Percentiles rank a stretch among this genome's conserved stretches.
Evolutionary conservation across 371 early-diverging fungal species (phyloP).

Genomic region (Haplosporangium sp.): DNA sequence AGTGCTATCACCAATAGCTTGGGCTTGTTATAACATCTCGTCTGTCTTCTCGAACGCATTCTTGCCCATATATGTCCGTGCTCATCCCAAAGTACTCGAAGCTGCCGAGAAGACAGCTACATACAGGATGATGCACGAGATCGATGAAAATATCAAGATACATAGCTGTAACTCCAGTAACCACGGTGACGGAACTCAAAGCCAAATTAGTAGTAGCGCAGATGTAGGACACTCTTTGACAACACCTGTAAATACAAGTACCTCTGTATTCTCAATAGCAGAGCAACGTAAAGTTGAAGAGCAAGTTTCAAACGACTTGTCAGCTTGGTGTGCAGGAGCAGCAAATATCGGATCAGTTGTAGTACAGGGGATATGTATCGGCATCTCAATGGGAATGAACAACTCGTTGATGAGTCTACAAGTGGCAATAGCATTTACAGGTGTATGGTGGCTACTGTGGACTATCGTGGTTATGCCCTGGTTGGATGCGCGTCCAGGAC

Average conservation of each 20-base stretch:
- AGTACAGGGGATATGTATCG: slow-evolving; percentile 52
- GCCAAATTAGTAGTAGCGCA: not conserved
- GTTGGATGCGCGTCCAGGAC: slow-evolving; percentile 67
- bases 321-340: slow-evolving; percentile 58
- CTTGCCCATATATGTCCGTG: slow-evolving; percentile 42
- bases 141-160: not conserved
- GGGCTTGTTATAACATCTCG: slow-evolving; percentile 42
- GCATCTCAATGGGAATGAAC: slow-evolving; percentile 25
- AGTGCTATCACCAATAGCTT: slow-evolving; percentile 41
- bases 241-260: not conserved
- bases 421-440: slow-evolving; percentile 62
- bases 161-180: not conserved
- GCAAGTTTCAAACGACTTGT: slow-evolving; percentile 55
- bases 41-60: slow-evolving; percentile 44
- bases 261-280: slow-evolving; percentile 1
- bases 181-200: not conserved
- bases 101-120: slow-evolving; percentile 13
- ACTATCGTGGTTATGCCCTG: slow-evolving; percentile 48
- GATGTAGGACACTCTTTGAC: not conserved
- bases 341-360: slow-evolving; percentile 58
- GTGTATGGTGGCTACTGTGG: slow-evolving; percentile 65
- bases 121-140: not conserved
- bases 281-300: slow-evolving; percentile 48
- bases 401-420: slow-evolving; percentile 57
- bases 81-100: slow-evolving; percentile 38